phyloP scores from a whole-genome alignment of 176 grass and related monocot species.

The Aegilops umbellulata region DNA sequence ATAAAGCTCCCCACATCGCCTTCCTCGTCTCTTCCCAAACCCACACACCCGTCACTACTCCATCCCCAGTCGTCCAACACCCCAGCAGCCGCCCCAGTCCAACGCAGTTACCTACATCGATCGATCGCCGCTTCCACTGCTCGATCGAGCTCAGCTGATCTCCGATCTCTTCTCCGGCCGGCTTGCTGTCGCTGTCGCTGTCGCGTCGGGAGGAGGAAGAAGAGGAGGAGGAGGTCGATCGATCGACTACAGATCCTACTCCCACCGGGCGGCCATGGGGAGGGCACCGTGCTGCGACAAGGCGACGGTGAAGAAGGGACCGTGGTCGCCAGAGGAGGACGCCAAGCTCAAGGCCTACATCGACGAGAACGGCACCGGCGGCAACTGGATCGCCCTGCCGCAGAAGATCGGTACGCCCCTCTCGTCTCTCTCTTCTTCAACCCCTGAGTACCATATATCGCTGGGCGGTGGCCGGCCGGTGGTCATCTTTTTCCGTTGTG shows the following conservation, averaged over 20 bases:
- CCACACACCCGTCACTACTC: constrained; percentile 15
- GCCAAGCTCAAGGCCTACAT: constrained; percentile 90
- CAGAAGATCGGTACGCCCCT: constrained; percentile 81
- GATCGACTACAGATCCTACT: background rate
- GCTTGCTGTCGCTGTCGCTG: background rate
- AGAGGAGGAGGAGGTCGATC: background rate
- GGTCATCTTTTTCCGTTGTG: background rate
- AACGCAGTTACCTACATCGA: background rate
- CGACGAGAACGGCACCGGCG: constrained; percentile 80
- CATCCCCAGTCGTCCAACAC: background rate
- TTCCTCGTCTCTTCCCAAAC: constrained; percentile 48
- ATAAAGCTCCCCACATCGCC: constrained; percentile 59
- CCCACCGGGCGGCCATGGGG: constrained; percentile 46
- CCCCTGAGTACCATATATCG: background rate
- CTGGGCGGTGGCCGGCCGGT: background rate
- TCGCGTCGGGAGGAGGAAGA: background rate
- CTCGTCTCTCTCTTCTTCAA: background rate
- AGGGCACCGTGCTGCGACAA: constrained; percentile 98
- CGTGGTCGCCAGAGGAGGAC: constrained; percentile 97
- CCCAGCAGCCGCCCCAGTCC: background rate
- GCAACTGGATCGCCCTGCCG: constrained; percentile 98
- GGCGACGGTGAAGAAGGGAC: constrained; percentile 94
- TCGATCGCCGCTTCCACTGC: background rate
- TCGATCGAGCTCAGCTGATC: background rate
- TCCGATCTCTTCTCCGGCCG: background rate